Evolutionary conservation across 805 yeast genomes (phyloP).

Genomic region (Candida berthetii): DNA sequence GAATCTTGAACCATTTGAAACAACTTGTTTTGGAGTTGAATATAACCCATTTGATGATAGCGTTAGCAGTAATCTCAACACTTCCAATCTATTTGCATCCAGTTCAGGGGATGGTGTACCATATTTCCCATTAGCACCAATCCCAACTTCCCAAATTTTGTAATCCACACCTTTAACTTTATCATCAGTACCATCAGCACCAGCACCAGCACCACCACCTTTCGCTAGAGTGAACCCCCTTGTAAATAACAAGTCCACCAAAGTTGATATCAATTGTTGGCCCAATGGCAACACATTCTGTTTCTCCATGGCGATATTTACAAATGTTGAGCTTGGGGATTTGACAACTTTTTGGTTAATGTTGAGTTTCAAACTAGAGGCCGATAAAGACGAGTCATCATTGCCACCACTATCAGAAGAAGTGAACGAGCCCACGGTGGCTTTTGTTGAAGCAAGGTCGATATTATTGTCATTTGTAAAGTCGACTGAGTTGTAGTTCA

Average conservation of each 20-base stretch:
- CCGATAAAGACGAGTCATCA: slow-evolving; percentile 7
- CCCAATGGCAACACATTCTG: slow-evolving; percentile 20
- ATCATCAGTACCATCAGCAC: no score
- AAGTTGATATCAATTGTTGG: slow-evolving; percentile 26
- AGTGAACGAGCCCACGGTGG: no score
- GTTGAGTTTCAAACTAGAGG: slow-evolving; percentile 11
- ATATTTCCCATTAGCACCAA: slow-evolving; percentile 38
- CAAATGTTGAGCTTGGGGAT: slow-evolving; percentile 13
- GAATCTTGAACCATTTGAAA: slow-evolving; percentile 54
- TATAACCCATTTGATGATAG: slow-evolving; percentile 57
- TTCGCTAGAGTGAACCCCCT: slow-evolving; percentile 47
- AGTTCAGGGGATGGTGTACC: slow-evolving; percentile 31
- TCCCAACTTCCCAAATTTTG: slow-evolving; percentile 76
- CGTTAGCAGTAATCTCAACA: slow-evolving; percentile 53
- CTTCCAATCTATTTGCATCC: slow-evolving; percentile 64
- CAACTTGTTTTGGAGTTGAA: slow-evolving; percentile 31
- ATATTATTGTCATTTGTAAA: background rate
- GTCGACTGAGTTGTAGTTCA: slow-evolving; percentile 6
- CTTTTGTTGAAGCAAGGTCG: no score
- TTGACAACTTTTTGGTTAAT: slow-evolving; percentile 7
- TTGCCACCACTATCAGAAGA: slow-evolving; percentile 12
- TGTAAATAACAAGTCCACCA: slow-evolving; percentile 45
- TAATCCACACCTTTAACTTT: slow-evolving; percentile 26
- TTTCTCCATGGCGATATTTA: slow-evolving; percentile 9
- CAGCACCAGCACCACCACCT: no score